These are phyloP conservation scores for Globisporangium yorkense DNA, from an alignment of 352 stramenopile genomes.

Conservation along the genomic window DNA sequence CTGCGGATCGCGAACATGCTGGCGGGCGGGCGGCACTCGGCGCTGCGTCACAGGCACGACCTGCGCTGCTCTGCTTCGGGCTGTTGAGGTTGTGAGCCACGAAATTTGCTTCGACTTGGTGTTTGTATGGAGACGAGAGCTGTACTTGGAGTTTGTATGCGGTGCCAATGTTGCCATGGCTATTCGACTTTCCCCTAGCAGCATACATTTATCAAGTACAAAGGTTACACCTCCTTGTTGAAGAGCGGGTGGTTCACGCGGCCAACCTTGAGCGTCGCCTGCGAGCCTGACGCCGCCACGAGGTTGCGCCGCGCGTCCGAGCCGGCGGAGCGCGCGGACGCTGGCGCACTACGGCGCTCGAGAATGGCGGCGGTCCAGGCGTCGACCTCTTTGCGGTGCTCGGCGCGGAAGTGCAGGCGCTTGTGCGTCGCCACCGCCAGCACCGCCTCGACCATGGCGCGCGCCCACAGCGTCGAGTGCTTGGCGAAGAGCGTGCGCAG, in stretches of 20 bases:
- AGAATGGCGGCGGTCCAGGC: conserved; percentile 58
- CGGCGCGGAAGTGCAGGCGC: conserved; percentile 43
- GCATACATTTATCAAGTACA: too few species aligned
- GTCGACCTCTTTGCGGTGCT: conserved; percentile 48
- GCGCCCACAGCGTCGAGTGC: conserved; percentile 46
- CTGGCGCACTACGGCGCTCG: conserved; percentile 36
- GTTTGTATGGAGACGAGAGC: neutral
- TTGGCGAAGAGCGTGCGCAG: conserved; percentile 57
- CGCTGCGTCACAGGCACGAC: too few species aligned
- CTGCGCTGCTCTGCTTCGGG: too few species aligned
- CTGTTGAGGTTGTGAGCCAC: neutral
- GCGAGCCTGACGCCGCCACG: conserved; percentile 24
- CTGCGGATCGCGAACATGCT: conserved; percentile 45
- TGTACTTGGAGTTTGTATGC: neutral
- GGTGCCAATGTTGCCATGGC: too few species aligned
- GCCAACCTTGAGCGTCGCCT: conserved; percentile 58
- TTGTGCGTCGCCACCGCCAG: conserved; percentile 45
- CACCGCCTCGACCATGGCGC: conserved; percentile 52
- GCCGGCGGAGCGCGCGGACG: conserved; percentile 25
- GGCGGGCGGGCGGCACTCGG: neutral
- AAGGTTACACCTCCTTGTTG: conserved; percentile 36
- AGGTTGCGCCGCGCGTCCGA: conserved; percentile 72
- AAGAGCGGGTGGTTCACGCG: conserved; percentile 72
- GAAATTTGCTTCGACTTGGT: neutral
- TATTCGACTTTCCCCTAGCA: too few species aligned